These are phyloP conservation scores for Dendrobium catenatum DNA, from an alignment of 106 monocot species.

Conservation along the genomic window DNA sequence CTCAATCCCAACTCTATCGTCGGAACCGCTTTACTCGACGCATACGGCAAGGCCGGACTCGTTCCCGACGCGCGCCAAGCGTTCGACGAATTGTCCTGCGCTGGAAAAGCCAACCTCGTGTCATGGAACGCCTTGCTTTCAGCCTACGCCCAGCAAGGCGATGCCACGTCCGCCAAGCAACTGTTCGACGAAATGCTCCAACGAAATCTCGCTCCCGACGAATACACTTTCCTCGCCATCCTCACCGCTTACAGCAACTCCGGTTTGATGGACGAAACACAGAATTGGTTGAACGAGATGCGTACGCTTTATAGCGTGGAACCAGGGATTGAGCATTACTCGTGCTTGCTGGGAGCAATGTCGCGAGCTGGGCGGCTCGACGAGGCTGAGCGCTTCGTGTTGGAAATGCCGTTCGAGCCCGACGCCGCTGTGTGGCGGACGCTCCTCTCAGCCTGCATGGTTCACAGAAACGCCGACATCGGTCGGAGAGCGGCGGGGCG, in stretches of 20 bases:
- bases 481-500: conserved; percentile 13
- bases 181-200: conserved; percentile 37
- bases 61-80: conserved; percentile 19
- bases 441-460: conserved; percentile 35
- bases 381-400: conserved; percentile 32
- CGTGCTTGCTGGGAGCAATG: conserved; percentile 52
- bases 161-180: neutral
- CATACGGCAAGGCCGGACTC: conserved; percentile 44
- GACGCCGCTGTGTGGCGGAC: conserved; percentile 65
- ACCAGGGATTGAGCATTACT: conserved; percentile 51
- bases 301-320: conserved; percentile 10
- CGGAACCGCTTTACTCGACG: conserved; percentile 37
- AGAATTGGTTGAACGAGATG: conserved; percentile 40
- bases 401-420: conserved; percentile 49
- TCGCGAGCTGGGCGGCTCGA: conserved; percentile 35
- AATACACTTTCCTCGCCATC: conserved; percentile 35
- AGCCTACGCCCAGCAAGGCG: conserved; percentile 54
- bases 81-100: conserved; percentile 15
- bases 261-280: conserved; percentile 28
- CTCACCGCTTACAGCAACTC: conserved; percentile 45
- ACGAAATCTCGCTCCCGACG: conserved; percentile 19
- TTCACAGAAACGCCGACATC: conserved; percentile 20
- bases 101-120: conserved; percentile 12
- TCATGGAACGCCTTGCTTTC: conserved; percentile 43
- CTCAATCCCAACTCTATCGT: conserved; percentile 24